Evolutionary conservation across 768 basidiomycete species (phyloP).

Genomic region (Basidioascus undulatus): DNA sequence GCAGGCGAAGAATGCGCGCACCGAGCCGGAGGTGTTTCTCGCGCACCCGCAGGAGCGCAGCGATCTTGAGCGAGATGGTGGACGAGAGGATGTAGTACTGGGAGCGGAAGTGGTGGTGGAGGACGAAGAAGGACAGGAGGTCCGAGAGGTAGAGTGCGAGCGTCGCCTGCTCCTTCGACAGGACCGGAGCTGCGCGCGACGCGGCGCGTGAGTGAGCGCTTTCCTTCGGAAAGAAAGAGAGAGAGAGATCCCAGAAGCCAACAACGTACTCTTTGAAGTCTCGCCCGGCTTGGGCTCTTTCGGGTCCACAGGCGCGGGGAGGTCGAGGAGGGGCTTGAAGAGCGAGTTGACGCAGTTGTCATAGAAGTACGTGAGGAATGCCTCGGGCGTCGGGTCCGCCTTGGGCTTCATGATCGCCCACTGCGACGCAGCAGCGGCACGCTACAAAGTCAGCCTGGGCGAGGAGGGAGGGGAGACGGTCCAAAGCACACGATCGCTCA

Average conservation of each 20-base stretch:
- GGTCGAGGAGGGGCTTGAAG: conserved; percentile 50
- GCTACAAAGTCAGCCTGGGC: too few species aligned
- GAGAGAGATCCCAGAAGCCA: too few species aligned
- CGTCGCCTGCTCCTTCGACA: conserved; percentile 45
- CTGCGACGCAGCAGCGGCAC: too few species aligned
- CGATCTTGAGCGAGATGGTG: conserved; percentile 46
- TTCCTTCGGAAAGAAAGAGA: background rate
- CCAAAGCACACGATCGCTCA: too few species aligned
- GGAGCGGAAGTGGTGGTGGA: conserved; percentile 75
- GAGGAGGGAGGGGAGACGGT: too few species aligned
- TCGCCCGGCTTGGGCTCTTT: too few species aligned
- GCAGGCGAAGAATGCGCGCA: conserved; percentile 22
- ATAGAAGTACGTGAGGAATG: conserved; percentile 84
- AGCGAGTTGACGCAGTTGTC: conserved; percentile 48
- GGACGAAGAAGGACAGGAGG: conserved; percentile 61
- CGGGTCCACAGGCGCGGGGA: conserved; percentile 31
- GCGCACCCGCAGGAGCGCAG: conserved; percentile 47
- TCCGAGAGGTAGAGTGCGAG: conserved; percentile 78
- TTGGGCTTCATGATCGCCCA: conserved; percentile 8
- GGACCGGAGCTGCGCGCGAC: background rate
- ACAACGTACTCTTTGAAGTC: too few species aligned
- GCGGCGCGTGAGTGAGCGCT: background rate
- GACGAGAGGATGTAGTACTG: conserved; percentile 72
- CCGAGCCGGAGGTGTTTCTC: conserved; percentile 86
- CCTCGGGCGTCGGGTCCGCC: conserved; percentile 66